Percentiles rank a stretch among this genome's conserved stretches.
Conservation (phyloP, 352 stramenopile species). For the Pythium myriotylum region DNA sequence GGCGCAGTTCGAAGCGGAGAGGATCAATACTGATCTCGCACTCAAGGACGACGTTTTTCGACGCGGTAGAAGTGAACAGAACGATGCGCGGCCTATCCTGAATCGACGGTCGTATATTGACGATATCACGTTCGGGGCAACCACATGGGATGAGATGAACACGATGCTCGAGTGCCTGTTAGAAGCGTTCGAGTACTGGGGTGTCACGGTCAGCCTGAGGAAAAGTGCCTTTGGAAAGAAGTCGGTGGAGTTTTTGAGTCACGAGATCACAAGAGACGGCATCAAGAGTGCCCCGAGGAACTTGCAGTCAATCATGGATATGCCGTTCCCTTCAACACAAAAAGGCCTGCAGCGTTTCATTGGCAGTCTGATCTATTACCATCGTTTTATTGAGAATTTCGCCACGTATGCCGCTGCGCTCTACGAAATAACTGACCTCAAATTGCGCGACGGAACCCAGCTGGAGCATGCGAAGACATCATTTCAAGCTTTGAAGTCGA, state of each 20-base stretch:
- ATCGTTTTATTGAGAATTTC: too few species aligned
- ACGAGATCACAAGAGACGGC: not conserved
- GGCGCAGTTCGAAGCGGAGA: not conserved
- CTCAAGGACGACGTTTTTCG: not conserved
- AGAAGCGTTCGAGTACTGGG: slow-evolving; percentile 18
- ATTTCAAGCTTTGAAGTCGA: slow-evolving; percentile 13
- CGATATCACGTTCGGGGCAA: slow-evolving; percentile 16
- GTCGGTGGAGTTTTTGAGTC: slow-evolving; percentile 17
- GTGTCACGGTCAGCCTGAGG: slow-evolving; percentile 25
- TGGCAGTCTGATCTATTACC: too few species aligned
- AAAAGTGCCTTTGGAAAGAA: slow-evolving; percentile 25
- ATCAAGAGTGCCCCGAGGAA: not conserved
- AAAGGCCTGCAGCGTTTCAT: too few species aligned
- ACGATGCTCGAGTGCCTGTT: too few species aligned
- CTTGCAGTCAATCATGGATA: not conserved
- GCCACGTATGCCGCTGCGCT: slow-evolving; percentile 4
- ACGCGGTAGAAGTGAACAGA: not conserved
- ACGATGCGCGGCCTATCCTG: not conserved
- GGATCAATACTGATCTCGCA: not conserved
- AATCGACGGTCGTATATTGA: slow-evolving; percentile 30
- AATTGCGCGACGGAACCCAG: not conserved
- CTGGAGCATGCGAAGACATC: slow-evolving; percentile 1
- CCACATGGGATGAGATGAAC: slow-evolving; percentile 15
- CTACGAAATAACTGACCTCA: slow-evolving; percentile 17
- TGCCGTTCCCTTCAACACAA: too few species aligned